These are phyloP conservation scores for Beauveria caledonica DNA, from an alignment of 2,329 filamentous ascomycete genomes.

Conservation along the genomic window DNA sequence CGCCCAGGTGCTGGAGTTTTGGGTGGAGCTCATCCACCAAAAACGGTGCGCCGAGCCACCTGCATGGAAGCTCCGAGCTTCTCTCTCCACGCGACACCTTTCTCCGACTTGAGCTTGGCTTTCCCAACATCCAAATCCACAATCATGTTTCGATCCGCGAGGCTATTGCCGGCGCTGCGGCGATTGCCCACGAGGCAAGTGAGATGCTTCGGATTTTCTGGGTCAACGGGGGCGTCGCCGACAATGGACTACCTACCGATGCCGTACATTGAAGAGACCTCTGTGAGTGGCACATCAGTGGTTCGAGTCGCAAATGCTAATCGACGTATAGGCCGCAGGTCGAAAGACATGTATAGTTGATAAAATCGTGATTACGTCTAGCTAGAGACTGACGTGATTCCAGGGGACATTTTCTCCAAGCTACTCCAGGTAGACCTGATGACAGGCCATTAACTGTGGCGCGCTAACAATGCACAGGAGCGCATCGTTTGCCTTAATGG, in stretches of 20 bases:
- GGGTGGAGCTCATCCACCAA: background rate
- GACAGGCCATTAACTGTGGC: background rate
- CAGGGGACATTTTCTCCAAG: slow-evolving; percentile 77
- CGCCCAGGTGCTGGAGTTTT: background rate
- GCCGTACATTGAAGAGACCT: slow-evolving; percentile 46
- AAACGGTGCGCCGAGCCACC: background rate
- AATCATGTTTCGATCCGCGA: slow-evolving; percentile 24
- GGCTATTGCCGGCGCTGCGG: slow-evolving; percentile 24
- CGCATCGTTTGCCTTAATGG: slow-evolving; percentile 92
- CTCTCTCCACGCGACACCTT: background rate
- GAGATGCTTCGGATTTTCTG: slow-evolving; percentile 37
- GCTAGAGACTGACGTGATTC: background rate
- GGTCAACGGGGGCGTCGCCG: slow-evolving; percentile 21
- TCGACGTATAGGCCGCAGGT: slow-evolving; percentile 53
- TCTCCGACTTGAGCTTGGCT: slow-evolving; percentile 3
- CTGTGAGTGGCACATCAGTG: slow-evolving; percentile 22
- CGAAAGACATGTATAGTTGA: slow-evolving; percentile 62
- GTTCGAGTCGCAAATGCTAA: slow-evolving; percentile 19
- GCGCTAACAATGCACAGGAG: slow-evolving; percentile 45
- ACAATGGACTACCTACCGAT: slow-evolving; percentile 41
- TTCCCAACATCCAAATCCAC: background rate
- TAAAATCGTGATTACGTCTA: background rate
- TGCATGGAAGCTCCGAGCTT: background rate
- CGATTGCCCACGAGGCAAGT: slow-evolving; percentile 26
- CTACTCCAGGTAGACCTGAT: slow-evolving; percentile 53